Conservation (phyloP, 371 early-diverging fungal species). For the Mucor irregularis region DNA sequence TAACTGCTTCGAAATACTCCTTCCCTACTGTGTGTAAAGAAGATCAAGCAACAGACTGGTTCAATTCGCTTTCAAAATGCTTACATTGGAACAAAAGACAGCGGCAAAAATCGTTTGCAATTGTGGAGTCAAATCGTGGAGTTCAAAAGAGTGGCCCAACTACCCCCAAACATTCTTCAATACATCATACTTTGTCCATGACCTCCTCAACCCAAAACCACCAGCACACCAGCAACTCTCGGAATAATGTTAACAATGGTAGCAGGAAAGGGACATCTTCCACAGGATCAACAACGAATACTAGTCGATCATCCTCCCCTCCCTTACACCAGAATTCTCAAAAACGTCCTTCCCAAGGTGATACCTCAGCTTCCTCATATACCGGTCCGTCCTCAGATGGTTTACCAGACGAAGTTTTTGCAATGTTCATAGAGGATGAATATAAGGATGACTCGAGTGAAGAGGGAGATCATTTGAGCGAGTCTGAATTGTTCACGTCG, state of each 20-base stretch:
- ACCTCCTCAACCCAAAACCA: not conserved
- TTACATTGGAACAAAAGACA: slow-evolving; percentile 85
- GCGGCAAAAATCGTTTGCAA: slow-evolving; percentile 70
- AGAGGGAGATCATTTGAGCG: slow-evolving; percentile 1
- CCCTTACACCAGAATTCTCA: not conserved
- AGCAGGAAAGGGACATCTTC: not conserved
- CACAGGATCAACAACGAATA: not conserved
- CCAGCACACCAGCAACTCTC: no score
- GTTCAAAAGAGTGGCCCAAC: slow-evolving; percentile 3
- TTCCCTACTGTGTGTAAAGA: slow-evolving; percentile 86
- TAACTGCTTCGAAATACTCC: slow-evolving; percentile 84
- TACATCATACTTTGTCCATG: slow-evolving; percentile 2
- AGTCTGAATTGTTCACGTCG: slow-evolving; percentile 1
- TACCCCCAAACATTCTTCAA: not conserved
- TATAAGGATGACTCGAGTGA: slow-evolving; percentile 4
- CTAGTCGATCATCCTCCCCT: slow-evolving; percentile 7
- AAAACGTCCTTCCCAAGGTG: no score
- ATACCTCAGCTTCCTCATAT: not conserved
- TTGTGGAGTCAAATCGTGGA: slow-evolving; percentile 38
- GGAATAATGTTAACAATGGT: no score
- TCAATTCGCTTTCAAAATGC: slow-evolving; percentile 74
- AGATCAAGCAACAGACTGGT: slow-evolving; percentile 83
- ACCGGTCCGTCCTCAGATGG: slow-evolving; percentile 2
- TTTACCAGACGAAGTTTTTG: slow-evolving; percentile 9
- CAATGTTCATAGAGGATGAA: slow-evolving; percentile 12